Evolutionary conservation across 306 rosid species (phyloP).

Genomic region (Macrotyloma uniflorum): DNA sequence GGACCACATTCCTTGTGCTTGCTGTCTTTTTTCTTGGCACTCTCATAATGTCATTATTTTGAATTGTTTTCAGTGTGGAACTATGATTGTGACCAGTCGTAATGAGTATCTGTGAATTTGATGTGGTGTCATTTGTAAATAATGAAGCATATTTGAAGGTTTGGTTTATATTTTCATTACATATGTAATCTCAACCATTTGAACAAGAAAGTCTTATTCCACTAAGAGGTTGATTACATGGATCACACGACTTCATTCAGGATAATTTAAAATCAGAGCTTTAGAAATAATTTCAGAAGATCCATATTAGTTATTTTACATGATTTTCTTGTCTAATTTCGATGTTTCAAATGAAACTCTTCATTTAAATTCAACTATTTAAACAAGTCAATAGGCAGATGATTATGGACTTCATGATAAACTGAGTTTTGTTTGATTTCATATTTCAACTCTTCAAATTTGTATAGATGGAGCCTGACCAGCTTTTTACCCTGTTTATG

Average conservation of each 20-base stretch:
- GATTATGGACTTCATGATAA: not conserved
- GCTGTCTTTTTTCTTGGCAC: conserved; percentile 4
- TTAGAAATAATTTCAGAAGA: not conserved
- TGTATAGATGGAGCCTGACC: not conserved
- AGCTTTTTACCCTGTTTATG: not conserved
- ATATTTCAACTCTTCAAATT: not conserved
- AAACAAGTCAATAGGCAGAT: not conserved
- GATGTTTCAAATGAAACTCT: not conserved
- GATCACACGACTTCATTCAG: not conserved
- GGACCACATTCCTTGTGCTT: conserved; percentile 33
- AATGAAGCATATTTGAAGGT: conserved; percentile 1
- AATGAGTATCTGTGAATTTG: not conserved
- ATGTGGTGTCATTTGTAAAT: not conserved
- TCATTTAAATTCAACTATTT: conserved; percentile 4
- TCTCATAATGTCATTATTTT: conserved; percentile 25
- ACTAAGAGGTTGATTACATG: not conserved
- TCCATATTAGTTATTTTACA: not conserved
- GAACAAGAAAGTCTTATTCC: not conserved
- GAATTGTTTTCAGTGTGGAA: not conserved
- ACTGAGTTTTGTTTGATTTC: not conserved
- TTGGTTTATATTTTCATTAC: not conserved
- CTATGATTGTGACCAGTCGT: not conserved
- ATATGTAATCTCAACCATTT: not conserved
- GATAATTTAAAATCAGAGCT: not conserved
- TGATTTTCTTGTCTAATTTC: not conserved